Base-by-base conservation (phyloP, 768 basidiomycete species). In the Leccinellum rugosiceps region DNA sequence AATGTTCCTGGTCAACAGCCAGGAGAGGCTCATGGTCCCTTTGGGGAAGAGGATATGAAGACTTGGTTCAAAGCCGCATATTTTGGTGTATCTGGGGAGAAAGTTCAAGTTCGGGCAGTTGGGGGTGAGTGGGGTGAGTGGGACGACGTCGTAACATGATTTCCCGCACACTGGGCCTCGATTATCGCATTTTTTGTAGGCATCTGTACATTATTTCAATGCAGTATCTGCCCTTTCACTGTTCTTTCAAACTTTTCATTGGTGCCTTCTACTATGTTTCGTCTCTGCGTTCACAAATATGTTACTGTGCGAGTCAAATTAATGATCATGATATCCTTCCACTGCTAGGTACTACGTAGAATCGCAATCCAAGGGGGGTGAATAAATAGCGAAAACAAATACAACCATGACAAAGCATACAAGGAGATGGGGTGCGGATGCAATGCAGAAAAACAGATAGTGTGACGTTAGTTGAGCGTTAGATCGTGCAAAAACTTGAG, bases 1-100 rank as follows among this genome's bases (percentile, higher is more conserved):
- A 79, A 82, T 57, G 70, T 83, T 23, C 79, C 80, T 14, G 81
- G 74, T 72, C 77, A 49, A 74, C 77, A 25, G 75, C 77, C 73
- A 13, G 79, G 74, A 17, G 79, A 85, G 56, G 73, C 79, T 6
- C 92, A 90, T 67, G 94, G 94, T 2, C 93, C 93, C 8, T 96
- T 89, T 67, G 75, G 77, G 28, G 88, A 89, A 70, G 84, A 87
- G 6, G 90, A 94, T 59, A 84, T 96, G 81, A 79, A 80, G 52
- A 78, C 80, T 3, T 96, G 94, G 94, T 82, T 80, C 68, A 82
- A 82, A 52, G 91, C 91, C 1, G 77, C 82, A 4, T 96, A 93
- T 68, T 96, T 96, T 71, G 94, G 94, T 10, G 59, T 77, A 2
- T 66, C 72, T 0, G 94, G 92, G 14, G 91, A 90, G 67, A 89